These are phyloP conservation scores for Talaromyces thailandensis DNA, from an alignment of 495 filamentous ascomycete species.

Conservation along the genomic window DNA sequence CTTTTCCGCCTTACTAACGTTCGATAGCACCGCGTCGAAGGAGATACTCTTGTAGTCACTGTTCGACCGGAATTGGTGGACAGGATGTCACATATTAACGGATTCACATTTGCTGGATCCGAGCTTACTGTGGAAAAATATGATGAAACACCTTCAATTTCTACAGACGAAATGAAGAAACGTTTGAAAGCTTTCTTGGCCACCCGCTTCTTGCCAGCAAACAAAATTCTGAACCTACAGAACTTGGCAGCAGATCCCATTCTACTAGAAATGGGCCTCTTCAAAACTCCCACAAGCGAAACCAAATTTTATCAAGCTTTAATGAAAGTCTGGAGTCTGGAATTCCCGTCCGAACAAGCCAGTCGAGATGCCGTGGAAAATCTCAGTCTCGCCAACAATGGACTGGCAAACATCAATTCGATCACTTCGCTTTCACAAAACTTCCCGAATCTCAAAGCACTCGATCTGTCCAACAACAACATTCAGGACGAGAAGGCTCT, in stretches of 20 bases:
- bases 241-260: conserved; percentile 59
- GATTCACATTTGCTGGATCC: conserved; percentile 55
- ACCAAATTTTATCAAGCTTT: conserved; percentile 85
- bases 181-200: conserved; percentile 52
- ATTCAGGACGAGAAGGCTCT: conserved; percentile 51
- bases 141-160: conserved; percentile 15
- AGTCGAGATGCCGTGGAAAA: conserved; percentile 67
- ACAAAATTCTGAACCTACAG: conserved; percentile 74
- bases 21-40: conserved; percentile 60
- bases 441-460: conserved; percentile 73
- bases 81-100: conserved; percentile 53
- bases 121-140: conserved; percentile 43
- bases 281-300: conserved; percentile 57
- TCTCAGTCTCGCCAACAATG: conserved; percentile 69
- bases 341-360: conserved; percentile 54
- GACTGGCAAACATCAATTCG: conserved; percentile 55
- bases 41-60: conserved; percentile 58
- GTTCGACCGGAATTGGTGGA: conserved; percentile 53
- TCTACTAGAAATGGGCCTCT: conserved; percentile 64
- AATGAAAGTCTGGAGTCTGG: conserved; percentile 68
- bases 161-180: conserved; percentile 35
- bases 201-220: conserved; percentile 56
- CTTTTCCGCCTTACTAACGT: conserved; percentile 62
- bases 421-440: conserved; percentile 65
- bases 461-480: conserved; percentile 76